Evolutionary conservation across 31 red algal genomes (phyloP), one percentile per base, ranked within the genome.

Genomic region (Odonthalia washingtoniensis): DNA sequence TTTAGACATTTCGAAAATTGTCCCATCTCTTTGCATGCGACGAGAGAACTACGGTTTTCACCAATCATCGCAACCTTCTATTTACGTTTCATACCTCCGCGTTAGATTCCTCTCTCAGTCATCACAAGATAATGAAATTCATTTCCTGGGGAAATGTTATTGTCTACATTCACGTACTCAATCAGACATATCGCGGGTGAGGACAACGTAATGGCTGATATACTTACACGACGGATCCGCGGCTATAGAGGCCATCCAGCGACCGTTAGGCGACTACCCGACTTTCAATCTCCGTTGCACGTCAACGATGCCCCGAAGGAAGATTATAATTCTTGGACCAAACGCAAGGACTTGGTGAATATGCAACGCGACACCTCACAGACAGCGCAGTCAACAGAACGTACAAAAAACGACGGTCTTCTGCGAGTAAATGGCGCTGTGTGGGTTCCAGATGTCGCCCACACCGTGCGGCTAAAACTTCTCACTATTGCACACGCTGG

Each of bases 11-110:
- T 30, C 5, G 67, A 21, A 36, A 46, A n/a, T 35, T 84, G 17
- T 14, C 72, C 66, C 73, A 84, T 74, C 4, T 84, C 5, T 37
- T 84, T 12, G 33, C 37, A 3, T 26, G 81, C 21, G 4, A 21
- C 9, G 5, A 31, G 4, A 65, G 40, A 16, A 73, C 38, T 12
- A 24, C 28, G 9, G 36, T 84, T 39, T 74, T 84, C 67, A 74
- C 67, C 4, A 65, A 84, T 84, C 81, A 84, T 65, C 27, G 66
- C 6, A 84, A 84, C 67, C 81, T 84, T 5, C 39, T 84, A 24
- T 84, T 74, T 33, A 49, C 67, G 44, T 84, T 84, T 44, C 60
- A 26, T 12, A 42, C 42, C 18, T 27, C 49, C 5, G 52, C 66
- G 33, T 6, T 84, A 5, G 65, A 74, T 30, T 65, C 81, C 36